Evolutionary conservation across 2,329 filamentous ascomycete genomes (phyloP), one percentile per base, ranked within the genome.

Genomic region (Hymenoscyphus fructigenus): DNA sequence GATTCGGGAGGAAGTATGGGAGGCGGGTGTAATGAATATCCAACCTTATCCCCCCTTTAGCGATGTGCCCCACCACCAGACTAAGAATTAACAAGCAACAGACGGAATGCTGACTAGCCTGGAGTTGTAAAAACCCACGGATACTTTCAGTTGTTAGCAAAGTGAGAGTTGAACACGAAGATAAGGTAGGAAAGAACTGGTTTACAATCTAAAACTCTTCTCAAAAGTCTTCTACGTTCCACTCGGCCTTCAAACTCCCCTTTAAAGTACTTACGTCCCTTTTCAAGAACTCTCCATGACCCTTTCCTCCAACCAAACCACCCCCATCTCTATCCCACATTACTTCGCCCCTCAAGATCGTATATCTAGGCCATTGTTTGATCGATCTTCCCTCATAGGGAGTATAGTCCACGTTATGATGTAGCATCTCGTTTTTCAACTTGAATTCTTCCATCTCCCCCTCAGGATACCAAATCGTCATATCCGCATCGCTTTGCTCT

Each of bases 371-470:
- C 86, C 86, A 88, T 64, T 88, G 85, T 32, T 78, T 79, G 50
- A 89, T 71, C n/a, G 71, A 76, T 59, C 78, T 79, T 0, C 85
- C 85, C 72, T 88, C 85, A 69, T 84, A 88, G 0, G 86, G 85
- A 9, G 85, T 87, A 70, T 88, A 87, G 70, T 89, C 85, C 2
- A 86, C 82, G 66, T 84, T 80, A 71, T 88, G 86, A 73, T 89
- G 85, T 67, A 88, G 73, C 75, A 83, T 82, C 7, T 77, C 76
- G 69, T 88, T 86, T 50, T 75, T 82, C 63, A 85, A 65, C 26
- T 70, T 74, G 67, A 84, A 80, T 14, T 77, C 74, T 20, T 81
- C 72, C 69, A 81, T 75, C 2, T 59, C 61, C 47, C 75, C 78
- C 12, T 80, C 75, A 0, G 83, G 83, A 72, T 86, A 84, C 84